Evolutionary conservation across 768 basidiomycete genomes (phyloP).

Genomic region (Suillus occidentalis): DNA sequence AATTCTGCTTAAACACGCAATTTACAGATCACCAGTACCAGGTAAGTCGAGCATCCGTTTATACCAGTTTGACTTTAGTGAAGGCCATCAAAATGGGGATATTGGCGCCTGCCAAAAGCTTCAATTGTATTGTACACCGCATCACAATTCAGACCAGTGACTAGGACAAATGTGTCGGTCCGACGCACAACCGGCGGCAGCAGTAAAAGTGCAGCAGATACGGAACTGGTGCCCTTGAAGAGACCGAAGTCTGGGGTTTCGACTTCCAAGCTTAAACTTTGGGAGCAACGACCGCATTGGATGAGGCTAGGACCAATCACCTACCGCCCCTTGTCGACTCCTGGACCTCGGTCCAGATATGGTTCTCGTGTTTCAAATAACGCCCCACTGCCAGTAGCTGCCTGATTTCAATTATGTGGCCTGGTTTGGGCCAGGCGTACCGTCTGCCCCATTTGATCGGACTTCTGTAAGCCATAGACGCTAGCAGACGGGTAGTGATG

Average conservation of each 20-base stretch:
- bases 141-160: too few relatives aligned
- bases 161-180: too few relatives aligned
- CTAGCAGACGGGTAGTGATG: constrained; percentile 22
- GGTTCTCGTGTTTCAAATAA: not conserved
- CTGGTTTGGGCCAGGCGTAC: constrained; percentile 46
- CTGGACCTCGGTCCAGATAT: not conserved
- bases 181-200: too few relatives aligned
- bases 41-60: not conserved
- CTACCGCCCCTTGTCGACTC: not conserved
- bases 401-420: not conserved
- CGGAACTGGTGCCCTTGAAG: too few relatives aligned
- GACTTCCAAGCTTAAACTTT: not conserved
- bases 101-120: not conserved
- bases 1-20: not conserved
- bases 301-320: not conserved
- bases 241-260: not conserved
- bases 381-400: not conserved
- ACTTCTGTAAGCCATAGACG: constrained; percentile 52
- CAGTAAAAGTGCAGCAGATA: too few relatives aligned
- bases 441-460: constrained; percentile 85
- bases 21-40: not conserved
- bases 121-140: too few relatives aligned
- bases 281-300: not conserved
- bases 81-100: not conserved
- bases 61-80: not conserved